Conservation (phyloP, 495 filamentous ascomycete species). For the Xylaria cubensis region DNA sequence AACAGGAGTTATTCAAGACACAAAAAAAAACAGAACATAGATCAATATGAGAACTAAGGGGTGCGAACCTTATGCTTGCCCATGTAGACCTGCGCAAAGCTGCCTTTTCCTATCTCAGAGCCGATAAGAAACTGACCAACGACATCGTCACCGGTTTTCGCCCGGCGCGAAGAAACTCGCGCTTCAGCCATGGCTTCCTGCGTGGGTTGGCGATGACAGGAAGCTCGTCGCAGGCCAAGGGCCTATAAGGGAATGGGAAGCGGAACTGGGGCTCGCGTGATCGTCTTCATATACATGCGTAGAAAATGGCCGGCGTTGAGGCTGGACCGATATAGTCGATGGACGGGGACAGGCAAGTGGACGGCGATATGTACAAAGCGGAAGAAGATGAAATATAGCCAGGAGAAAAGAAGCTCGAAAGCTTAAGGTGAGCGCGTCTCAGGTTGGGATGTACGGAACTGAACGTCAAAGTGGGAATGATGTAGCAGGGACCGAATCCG, state of each 20-base stretch:
- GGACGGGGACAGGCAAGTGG: constrained; percentile 25
- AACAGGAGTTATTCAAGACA: neutral
- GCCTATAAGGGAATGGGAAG: constrained; percentile 52
- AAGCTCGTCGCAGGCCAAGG: constrained; percentile 53
- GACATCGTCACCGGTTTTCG: constrained; percentile 61
- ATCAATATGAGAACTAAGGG: constrained; percentile 17
- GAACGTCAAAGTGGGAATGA: constrained; percentile 45
- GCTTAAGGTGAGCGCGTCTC: constrained; percentile 33
- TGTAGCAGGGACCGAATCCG: constrained; percentile 45
- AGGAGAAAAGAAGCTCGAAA: constrained; percentile 32
- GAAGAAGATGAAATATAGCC: constrained; percentile 30
- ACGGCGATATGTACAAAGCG: constrained; percentile 31
- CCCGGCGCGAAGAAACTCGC: constrained; percentile 46
- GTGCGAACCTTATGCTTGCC: constrained; percentile 80
- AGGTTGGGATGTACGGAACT: constrained; percentile 32
- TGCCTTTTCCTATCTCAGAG: constrained; percentile 90
- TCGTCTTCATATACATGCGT: constrained; percentile 55
- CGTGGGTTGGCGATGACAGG: constrained; percentile 51
- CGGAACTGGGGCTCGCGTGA: constrained; percentile 46
- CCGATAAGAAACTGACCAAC: constrained; percentile 80
- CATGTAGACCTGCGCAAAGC: constrained; percentile 93
- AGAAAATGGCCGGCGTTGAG: constrained; percentile 26
- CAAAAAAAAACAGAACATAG: constrained; percentile 17
- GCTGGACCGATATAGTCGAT: constrained; percentile 28
- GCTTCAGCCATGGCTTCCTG: constrained; percentile 57